Conservation (phyloP, 257 asterid species). For the Solanum habrochaites region DNA sequence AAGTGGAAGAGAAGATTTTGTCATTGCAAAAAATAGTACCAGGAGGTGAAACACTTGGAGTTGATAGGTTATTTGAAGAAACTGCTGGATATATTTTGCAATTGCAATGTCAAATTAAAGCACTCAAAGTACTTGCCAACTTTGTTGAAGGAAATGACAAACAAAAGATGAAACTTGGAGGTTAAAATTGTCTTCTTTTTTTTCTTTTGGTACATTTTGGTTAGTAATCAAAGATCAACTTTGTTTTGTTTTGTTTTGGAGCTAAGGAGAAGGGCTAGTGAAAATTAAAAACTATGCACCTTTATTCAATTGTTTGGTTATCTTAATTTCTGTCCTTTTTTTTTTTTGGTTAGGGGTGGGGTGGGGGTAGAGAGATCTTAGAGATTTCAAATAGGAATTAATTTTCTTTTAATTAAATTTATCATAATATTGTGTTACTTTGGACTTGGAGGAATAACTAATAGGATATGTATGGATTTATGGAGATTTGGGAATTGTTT, state of each 20-base stretch:
- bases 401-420: neutral
- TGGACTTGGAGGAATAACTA: neutral
- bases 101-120: conserved; percentile 35
- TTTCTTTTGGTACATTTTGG: neutral
- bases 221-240: neutral
- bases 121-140: conserved; percentile 37
- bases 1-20: conserved; percentile 36
- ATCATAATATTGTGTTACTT: neutral
- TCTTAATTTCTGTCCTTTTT: neutral
- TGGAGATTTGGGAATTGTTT: neutral
- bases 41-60: conserved; percentile 48
- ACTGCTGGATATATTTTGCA: conserved; percentile 51
- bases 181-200: neutral
- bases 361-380: neutral
- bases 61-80: conserved; percentile 38
- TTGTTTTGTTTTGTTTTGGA: neutral
- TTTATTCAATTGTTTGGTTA: neutral
- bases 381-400: neutral
- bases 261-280: neutral
- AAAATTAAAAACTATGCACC: neutral
- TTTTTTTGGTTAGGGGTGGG: neutral
- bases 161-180: conserved; percentile 34
- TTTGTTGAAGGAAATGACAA: conserved; percentile 26
- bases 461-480: neutral
- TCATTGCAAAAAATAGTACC: conserved; percentile 51